Conservation (phyloP, 106 monocot genomes). For the Amphibolis antarctica region DNA sequence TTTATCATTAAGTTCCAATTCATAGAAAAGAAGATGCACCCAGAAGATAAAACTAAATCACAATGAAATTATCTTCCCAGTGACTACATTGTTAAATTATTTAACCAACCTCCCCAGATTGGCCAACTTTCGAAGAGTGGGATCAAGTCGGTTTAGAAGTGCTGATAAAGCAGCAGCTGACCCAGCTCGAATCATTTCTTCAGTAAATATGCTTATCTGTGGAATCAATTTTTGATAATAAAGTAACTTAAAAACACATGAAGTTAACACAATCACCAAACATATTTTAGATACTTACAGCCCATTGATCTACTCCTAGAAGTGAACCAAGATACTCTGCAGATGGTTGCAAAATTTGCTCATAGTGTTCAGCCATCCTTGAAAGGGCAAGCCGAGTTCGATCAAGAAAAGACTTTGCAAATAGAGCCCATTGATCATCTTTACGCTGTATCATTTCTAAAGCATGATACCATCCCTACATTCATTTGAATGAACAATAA, state of each 20-base stretch:
- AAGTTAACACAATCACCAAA: neutral
- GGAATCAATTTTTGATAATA: neutral
- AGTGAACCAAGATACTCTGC: conserved; percentile 91
- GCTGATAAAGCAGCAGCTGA: conserved; percentile 87
- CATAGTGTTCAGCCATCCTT: conserved; percentile 80
- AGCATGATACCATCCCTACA: conserved; percentile 84
- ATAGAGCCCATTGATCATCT: conserved; percentile 82
- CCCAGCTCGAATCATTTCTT: conserved; percentile 96
- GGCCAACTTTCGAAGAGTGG: conserved; percentile 74
- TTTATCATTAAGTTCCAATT: neutral
- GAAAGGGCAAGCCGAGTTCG: conserved; percentile 75
- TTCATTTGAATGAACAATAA: neutral
- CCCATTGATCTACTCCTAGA: conserved; percentile 74
- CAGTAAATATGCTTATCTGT: conserved; percentile 79
- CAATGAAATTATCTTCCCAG: neutral
- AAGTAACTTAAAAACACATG: neutral
- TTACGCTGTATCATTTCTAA: conserved; percentile 55
- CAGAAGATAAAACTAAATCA: neutral
- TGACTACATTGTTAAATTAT: neutral
- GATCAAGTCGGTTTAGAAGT: conserved; percentile 90
- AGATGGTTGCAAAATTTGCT: conserved; percentile 79
- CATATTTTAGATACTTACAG: conserved; percentile 40
- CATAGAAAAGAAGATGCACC: neutral
- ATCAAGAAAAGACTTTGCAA: conserved; percentile 86
- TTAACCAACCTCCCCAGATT: conserved; percentile 72